Conservation (phyloP, 75 land plant genomes). For the Sequoiadendron giganteum region DNA sequence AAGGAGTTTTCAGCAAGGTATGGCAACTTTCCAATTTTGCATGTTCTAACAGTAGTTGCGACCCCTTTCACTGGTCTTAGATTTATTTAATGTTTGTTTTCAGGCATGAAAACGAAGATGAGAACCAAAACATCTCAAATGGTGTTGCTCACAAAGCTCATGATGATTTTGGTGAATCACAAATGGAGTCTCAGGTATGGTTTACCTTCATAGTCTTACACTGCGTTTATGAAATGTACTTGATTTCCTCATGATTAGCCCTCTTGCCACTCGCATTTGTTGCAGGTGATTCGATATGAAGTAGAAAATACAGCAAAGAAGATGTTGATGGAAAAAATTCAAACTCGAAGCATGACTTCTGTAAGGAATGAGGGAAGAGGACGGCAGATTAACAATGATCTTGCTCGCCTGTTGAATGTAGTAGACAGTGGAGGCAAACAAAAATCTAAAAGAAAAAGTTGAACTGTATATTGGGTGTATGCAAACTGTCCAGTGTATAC, state of each 20-base stretch:
- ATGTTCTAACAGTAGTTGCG: background rate
- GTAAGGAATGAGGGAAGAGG: constrained; percentile 7
- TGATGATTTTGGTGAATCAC: constrained; percentile 79
- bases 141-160: constrained; percentile 24
- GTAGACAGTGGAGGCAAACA: constrained; percentile 2
- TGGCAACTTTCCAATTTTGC: background rate
- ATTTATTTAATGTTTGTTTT: background rate
- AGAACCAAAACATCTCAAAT: constrained; percentile 19
- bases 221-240: background rate
- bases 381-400: background rate
- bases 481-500: background rate
- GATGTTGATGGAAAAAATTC: constrained; percentile 81
- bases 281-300: constrained; percentile 87
- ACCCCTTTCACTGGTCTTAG: background rate
- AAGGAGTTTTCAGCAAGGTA: constrained; percentile 41
- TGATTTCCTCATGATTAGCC: background rate
- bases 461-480: background rate
- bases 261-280: background rate
- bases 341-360: constrained; percentile 34
- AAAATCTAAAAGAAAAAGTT: constrained; percentile 1
- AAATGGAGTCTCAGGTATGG: constrained; percentile 79
- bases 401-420: background rate
- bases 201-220: background rate
- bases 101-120: constrained; percentile 46
- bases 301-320: constrained; percentile 92